phyloP scores from a whole-genome alignment of 148 eudicot genomes.

The Rhododendron mucronatum region DNA sequence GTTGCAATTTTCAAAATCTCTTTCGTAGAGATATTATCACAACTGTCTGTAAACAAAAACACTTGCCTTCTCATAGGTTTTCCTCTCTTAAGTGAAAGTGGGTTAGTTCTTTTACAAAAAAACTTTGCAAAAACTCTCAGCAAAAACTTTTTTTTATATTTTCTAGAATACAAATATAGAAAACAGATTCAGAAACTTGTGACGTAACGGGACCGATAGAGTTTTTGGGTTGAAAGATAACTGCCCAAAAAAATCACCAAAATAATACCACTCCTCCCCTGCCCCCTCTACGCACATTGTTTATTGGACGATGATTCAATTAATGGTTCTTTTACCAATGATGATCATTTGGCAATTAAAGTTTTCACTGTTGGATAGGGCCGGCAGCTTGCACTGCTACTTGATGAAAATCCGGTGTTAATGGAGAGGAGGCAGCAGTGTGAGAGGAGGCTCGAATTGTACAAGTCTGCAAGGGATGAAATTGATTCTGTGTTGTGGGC shows the following conservation, averaged over 20 bases:
- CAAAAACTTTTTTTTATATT: neutral
- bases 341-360: neutral
- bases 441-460: slow-evolving; percentile 47
- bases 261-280: neutral
- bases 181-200: neutral
- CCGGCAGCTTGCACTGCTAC: slow-evolving; percentile 32
- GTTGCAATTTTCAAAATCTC: neutral
- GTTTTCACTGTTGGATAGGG: slow-evolving; percentile 25
- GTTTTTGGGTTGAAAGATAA: neutral
- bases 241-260: neutral
- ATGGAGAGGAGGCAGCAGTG: slow-evolving; percentile 46
- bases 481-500: slow-evolving; percentile 44
- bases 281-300: neutral
- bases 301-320: neutral
- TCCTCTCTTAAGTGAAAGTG: neutral
- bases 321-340: neutral
- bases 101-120: neutral
- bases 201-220: neutral
- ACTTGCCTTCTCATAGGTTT: neutral
- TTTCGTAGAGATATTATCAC: neutral
- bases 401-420: slow-evolving; percentile 47
- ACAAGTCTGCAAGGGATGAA: slow-evolving; percentile 52
- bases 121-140: neutral
- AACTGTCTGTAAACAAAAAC: too few relatives aligned
- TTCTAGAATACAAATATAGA: neutral